These are phyloP conservation scores for Barbatosphaeria neglecta DNA, from an alignment of 495 filamentous ascomycete genomes.

Conservation along the genomic window DNA sequence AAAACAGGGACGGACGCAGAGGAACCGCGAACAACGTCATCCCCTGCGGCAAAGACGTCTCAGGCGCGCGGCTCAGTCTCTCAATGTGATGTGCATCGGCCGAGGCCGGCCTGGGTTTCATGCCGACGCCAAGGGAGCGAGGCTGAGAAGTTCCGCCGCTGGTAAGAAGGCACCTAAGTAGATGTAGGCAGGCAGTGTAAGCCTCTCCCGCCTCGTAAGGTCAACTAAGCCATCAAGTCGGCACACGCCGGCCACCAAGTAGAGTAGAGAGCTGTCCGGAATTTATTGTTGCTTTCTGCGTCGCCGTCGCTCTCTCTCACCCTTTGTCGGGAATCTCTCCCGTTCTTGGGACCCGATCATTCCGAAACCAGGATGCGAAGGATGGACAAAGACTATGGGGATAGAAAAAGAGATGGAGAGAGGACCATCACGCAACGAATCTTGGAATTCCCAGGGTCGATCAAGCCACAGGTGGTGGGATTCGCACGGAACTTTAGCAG, in stretches of 20 bases:
- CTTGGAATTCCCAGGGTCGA: neutral
- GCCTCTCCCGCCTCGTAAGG: neutral
- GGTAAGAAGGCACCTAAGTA: too few species aligned
- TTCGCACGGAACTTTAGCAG: neutral
- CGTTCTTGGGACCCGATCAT: neutral
- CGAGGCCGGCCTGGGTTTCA: neutral
- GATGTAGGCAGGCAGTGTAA: too few species aligned
- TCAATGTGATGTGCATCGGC: neutral
- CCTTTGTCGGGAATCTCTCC: too few species aligned
- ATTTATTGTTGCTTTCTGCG: too few species aligned
- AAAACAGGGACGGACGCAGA: neutral
- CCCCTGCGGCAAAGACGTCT: neutral
- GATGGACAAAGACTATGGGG: neutral
- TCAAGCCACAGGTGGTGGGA: neutral
- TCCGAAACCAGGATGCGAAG: neutral
- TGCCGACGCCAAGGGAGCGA: neutral
- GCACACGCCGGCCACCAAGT: neutral
- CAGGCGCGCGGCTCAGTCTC: neutral
- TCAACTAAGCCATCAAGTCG: neutral
- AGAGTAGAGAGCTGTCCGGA: too few species aligned
- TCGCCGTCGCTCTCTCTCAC: too few species aligned
- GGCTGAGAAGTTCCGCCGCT: too few species aligned
- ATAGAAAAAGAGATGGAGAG: neutral
- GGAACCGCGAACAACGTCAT: neutral
- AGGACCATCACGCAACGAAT: too few species aligned